Evolutionary conservation across 169 alveolate genomes (phyloP).

Genomic region (Perkinsus chesapeaki): DNA sequence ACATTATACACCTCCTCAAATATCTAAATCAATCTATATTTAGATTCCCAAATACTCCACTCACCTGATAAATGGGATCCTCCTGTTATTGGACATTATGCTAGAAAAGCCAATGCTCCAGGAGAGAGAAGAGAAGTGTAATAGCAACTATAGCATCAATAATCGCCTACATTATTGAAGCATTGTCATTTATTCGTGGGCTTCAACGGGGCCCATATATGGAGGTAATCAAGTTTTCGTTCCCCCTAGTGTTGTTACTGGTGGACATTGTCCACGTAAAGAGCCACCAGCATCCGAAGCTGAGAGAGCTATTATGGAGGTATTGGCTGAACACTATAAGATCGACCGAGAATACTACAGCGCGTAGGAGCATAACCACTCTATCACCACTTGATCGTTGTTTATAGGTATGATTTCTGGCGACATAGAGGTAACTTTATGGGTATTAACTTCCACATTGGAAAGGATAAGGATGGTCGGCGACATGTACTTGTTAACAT

Average conservation of each 20-base stretch:
- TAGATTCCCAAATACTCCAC: background rate
- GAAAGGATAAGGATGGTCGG: background rate
- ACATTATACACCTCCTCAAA: too few species aligned
- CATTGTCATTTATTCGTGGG: too few species aligned
- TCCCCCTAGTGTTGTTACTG: background rate
- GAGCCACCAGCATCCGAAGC: background rate
- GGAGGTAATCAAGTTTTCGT: too few species aligned
- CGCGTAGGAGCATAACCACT: too few species aligned
- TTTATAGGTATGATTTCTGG: background rate
- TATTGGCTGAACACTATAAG: background rate
- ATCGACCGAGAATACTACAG: background rate
- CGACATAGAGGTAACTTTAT: background rate
- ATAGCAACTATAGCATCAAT: too few species aligned
- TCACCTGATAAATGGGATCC: background rate
- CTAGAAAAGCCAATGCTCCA: background rate
- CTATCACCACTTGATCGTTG: too few species aligned
- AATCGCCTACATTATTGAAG: too few species aligned
- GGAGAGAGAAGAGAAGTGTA: background rate
- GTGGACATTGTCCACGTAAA: background rate
- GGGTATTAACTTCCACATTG: background rate
- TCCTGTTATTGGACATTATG: background rate
- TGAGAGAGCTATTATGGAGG: background rate
- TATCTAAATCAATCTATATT: too few species aligned
- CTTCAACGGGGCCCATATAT: too few species aligned
- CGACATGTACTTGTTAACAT: background rate